These are phyloP conservation scores for Blastomyces gilchristii DNA, from an alignment of 2,329 filamentous ascomycete genomes.

Conservation along the genomic window DNA sequence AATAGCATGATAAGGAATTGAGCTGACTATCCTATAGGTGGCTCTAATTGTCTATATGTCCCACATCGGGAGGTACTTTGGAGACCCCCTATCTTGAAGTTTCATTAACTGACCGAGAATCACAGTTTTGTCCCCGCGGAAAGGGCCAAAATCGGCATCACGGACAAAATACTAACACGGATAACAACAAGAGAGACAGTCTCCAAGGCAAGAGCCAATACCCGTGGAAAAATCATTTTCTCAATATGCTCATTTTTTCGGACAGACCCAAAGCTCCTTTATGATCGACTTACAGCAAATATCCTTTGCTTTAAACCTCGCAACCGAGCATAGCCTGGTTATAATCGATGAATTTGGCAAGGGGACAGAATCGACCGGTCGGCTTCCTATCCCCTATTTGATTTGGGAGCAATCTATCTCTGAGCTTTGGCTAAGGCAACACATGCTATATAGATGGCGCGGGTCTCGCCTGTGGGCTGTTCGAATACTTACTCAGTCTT, in stretches of 20 bases:
- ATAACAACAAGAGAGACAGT: slow-evolving; percentile 65
- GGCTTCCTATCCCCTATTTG: slow-evolving; percentile 6
- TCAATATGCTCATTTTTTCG: slow-evolving; percentile 1
- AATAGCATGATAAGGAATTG: neutral
- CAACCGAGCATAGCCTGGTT: slow-evolving; percentile 66
- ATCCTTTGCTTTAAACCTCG: slow-evolving; percentile 61
- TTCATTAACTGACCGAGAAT: neutral
- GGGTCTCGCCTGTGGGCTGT: slow-evolving; percentile 52
- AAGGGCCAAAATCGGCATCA: slow-evolving; percentile 66
- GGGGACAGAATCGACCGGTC: slow-evolving; percentile 51
- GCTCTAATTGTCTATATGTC: slow-evolving; percentile 86
- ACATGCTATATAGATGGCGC: slow-evolving; percentile 44
- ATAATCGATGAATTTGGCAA: slow-evolving; percentile 90
- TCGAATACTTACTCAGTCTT: slow-evolving; percentile 46
- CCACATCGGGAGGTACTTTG: slow-evolving; percentile 58
- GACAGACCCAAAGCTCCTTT: slow-evolving; percentile 52
- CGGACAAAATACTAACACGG: slow-evolving; percentile 83
- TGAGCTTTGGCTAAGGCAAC: slow-evolving; percentile 1
- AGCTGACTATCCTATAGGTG: slow-evolving; percentile 34
- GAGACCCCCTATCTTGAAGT: slow-evolving; percentile 4
- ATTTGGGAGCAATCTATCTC: neutral
- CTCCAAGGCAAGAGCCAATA: slow-evolving; percentile 37
- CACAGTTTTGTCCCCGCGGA: slow-evolving; percentile 74
- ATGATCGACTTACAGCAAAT: slow-evolving; percentile 84
- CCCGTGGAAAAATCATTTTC: neutral